Evolutionary conservation across 176 grass and related monocot species (phyloP), one percentile per base, ranked within the genome.

Genomic region (Chloris gayana): DNA sequence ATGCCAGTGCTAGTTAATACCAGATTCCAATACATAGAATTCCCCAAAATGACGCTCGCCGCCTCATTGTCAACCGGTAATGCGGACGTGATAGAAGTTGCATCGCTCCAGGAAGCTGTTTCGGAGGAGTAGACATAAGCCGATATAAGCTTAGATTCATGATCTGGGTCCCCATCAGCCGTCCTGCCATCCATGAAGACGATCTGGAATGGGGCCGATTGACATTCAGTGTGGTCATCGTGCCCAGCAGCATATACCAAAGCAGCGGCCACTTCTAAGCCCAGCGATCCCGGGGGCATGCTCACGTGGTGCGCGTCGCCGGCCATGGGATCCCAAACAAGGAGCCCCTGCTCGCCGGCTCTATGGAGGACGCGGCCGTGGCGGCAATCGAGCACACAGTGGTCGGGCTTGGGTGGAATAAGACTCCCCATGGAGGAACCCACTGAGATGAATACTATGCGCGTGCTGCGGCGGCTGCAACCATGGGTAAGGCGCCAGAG

Each of bases 311-410:
- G 18, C 0, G 47, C 22, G 0, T 14, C 9, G 30, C 30, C 19
- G 30, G 46, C 19, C 47, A 34, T 73, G 70, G 70, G 70, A 5
- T 73, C 70, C 49, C 49, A 54, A 29, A 73, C 47, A 21, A 33
- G 30, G 47, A 73, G 31, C 27, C 32, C 47, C 30, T 7, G 0
- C 0, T 54, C 19, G 2, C 18, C 11, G 26, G 32, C 5, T 18
- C 33, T 32, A 47, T 54, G 47, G 30, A 73, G 30, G 30, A 73
- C 70, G 30, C 29, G 70, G 30, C 47, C 70, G 9, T n/a, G 30
- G 47, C 19, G 32, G 70, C 70, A 73, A 30, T 73, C 70, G 2
- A 73, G 47, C 47, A 34, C 70, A 19, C 29, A 35, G 49, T 19
- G 21, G 3, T 33, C 18, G 13, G 18, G 18, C 47, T 4, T 27